These are phyloP conservation scores for Alloascoidea hylecoeti DNA, from an alignment of 805 yeast genomes.

Conservation along the genomic window DNA sequence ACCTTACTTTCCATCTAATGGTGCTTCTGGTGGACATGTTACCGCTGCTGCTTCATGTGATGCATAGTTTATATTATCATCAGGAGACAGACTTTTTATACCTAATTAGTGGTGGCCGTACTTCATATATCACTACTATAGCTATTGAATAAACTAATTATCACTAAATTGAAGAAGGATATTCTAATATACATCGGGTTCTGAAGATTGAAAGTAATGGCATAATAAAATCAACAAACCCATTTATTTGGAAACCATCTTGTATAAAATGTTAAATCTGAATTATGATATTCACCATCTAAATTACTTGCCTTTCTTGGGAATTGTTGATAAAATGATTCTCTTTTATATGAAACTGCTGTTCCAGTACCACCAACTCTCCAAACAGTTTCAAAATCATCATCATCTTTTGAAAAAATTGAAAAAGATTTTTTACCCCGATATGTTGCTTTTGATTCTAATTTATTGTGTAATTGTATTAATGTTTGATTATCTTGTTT, in stretches of 20 bases:
- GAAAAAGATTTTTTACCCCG: not conserved
- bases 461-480: not conserved
- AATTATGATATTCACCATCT: not conserved
- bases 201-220: too few relatives aligned
- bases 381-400: not conserved
- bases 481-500: too few relatives aligned
- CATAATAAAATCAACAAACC: slow-evolving; percentile 1
- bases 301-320: not conserved
- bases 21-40: too few relatives aligned
- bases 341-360: not conserved
- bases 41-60: too few relatives aligned
- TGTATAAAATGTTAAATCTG: not conserved
- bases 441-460: not conserved
- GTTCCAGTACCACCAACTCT: not conserved
- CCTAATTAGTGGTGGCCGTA: too few relatives aligned
- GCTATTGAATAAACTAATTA: too few relatives aligned
- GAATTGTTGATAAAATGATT: not conserved
- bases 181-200: too few relatives aligned
- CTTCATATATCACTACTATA: too few relatives aligned
- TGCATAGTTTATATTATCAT: too few relatives aligned
- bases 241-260: not conserved
- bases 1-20: too few relatives aligned
- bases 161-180: too few relatives aligned
- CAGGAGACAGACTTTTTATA: too few relatives aligned
- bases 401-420: slow-evolving; percentile 1